Conservation (phyloP, 176 grass and related monocot genomes). For the Miscanthus lutarioriparius region DNA sequence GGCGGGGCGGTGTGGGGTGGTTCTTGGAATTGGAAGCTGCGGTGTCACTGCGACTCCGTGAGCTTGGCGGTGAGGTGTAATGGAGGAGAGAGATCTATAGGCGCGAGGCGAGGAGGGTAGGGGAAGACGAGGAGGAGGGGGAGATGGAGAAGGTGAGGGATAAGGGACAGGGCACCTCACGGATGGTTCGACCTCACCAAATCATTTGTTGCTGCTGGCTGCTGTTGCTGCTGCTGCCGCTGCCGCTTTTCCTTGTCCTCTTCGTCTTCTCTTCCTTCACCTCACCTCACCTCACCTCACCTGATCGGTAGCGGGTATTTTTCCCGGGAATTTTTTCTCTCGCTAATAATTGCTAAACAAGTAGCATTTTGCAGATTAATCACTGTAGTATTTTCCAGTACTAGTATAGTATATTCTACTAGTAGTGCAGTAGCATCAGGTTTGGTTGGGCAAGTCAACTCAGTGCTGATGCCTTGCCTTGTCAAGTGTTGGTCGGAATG, state of each 20-base stretch:
- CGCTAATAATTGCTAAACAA: not conserved
- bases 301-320: constrained; percentile 1
- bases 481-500: not conserved
- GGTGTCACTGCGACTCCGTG: constrained; percentile 28
- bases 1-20: not conserved
- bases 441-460: constrained; percentile 10
- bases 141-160: constrained; percentile 48
- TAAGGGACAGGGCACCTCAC: constrained; percentile 76
- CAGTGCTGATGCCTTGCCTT: not conserved
- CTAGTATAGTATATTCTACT: not conserved
- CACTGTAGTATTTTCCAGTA: not conserved
- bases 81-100: constrained; percentile 58
- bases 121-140: not conserved
- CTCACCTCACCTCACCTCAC: not conserved
- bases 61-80: constrained; percentile 33
- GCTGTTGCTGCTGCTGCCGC: constrained; percentile 16
- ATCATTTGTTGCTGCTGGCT: constrained; percentile 34
- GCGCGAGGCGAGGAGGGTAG: not conserved
- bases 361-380: not conserved
- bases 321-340: constrained; percentile 11
- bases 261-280: not conserved
- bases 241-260: not conserved
- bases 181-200: constrained; percentile 77
- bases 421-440: not conserved
- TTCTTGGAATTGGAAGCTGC: not conserved